Conservation (phyloP, 305 asterid genomes). For the Fraxinus xanthoxyloides region DNA sequence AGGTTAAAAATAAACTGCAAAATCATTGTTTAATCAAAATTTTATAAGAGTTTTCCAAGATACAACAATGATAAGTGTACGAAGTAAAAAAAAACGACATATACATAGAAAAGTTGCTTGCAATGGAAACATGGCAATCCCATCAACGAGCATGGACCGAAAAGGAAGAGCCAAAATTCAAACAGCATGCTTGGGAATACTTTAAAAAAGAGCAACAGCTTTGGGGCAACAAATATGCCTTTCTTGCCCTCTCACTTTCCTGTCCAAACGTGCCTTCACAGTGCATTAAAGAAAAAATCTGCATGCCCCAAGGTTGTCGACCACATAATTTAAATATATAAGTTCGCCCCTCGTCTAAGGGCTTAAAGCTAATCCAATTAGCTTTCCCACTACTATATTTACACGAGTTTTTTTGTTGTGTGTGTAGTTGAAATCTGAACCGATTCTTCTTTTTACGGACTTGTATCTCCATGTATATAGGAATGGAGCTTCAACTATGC, state of each 20-base stretch:
- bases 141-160: conserved; percentile 22
- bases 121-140: background rate
- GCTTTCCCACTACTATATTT: background rate
- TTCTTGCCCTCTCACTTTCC: conserved; percentile 34
- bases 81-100: background rate
- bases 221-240: conserved; percentile 35
- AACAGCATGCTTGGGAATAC: conserved; percentile 30
- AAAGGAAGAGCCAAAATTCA: conserved; percentile 39
- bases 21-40: background rate
- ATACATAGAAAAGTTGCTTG: background rate
- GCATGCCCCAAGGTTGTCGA: conserved; percentile 39
- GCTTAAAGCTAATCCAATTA: background rate
- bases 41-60: background rate
- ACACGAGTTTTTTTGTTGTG: background rate
- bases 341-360: background rate
- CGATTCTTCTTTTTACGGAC: background rate
- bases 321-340: background rate
- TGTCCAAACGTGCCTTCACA: conserved; percentile 34
- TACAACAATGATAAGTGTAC: background rate
- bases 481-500: background rate
- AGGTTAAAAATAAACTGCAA: background rate
- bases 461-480: conserved; percentile 21
- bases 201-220: conserved; percentile 39
- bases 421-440: background rate
- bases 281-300: conserved; percentile 29